phyloP scores from a whole-genome alignment of 805 yeast species.

The Kuraishia floccosa region DNA sequence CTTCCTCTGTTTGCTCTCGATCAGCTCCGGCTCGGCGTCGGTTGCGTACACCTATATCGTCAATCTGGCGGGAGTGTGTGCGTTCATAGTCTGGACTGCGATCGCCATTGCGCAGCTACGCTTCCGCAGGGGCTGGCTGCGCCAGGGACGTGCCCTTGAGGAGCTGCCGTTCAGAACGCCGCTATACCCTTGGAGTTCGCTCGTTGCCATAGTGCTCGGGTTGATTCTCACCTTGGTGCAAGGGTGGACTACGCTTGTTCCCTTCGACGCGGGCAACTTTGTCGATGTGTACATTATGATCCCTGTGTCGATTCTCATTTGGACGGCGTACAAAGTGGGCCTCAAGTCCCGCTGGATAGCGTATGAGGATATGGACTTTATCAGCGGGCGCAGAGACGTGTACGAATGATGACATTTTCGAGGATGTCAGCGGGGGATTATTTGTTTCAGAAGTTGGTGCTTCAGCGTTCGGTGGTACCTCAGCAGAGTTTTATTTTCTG shows the following conservation, averaged over 20 bases:
- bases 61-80: conserved; percentile 54
- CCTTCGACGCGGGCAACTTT: conserved; percentile 43
- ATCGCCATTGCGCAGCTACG: conserved; percentile 45
- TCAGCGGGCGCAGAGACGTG: conserved; percentile 32
- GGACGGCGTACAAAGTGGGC: conserved; percentile 11
- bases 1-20: conserved; percentile 42
- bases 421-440: no score
- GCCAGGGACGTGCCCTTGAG: conserved; percentile 25
- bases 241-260: conserved; percentile 55
- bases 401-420: no score
- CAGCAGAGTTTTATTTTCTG: no score
- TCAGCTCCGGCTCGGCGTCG: conserved; percentile 49
- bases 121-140: conserved; percentile 36
- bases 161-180: conserved; percentile 44
- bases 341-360: conserved; percentile 18
- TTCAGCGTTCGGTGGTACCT: no score
- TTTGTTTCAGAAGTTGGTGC: no score
- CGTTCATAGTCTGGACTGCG: conserved; percentile 58
- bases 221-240: conserved; percentile 46
- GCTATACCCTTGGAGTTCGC: conserved; percentile 41
- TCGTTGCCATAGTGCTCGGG: conserved; percentile 36
- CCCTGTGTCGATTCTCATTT: conserved; percentile 40
- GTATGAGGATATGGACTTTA: conserved; percentile 34
- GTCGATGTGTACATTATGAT: conserved; percentile 54
- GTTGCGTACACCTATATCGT: conserved; percentile 50